These are phyloP conservation scores for Chaetomium tenue DNA, from an alignment of 495 filamentous ascomycete genomes.

Conservation along the genomic window DNA sequence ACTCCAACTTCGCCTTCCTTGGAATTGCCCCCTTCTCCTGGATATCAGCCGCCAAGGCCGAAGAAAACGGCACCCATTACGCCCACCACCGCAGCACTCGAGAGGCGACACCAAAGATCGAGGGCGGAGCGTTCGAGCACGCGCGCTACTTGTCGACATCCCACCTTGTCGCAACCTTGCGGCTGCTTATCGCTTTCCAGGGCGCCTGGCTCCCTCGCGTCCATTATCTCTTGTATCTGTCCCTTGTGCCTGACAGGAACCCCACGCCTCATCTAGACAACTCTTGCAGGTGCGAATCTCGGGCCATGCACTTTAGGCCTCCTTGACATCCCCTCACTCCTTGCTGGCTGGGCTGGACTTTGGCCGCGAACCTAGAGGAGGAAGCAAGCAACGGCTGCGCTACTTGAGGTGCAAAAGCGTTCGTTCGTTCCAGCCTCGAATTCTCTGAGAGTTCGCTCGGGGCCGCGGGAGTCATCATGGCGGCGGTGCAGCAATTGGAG, in stretches of 20 bases:
- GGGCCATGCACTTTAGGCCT: slow-evolving; percentile 29
- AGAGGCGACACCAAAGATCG: neutral
- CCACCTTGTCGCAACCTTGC: neutral
- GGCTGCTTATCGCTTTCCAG: neutral
- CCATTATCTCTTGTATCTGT: neutral
- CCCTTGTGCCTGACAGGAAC: neutral
- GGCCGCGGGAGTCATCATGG: slow-evolving; percentile 22
- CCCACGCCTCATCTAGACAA: slow-evolving; percentile 9
- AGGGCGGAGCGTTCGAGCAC: neutral
- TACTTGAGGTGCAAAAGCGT: neutral
- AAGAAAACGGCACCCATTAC: neutral
- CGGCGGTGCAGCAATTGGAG: slow-evolving; percentile 38
- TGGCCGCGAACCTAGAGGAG: slow-evolving; percentile 1
- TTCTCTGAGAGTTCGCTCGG: neutral
- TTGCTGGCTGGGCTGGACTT: slow-evolving; percentile 22
- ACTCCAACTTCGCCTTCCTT: neutral
- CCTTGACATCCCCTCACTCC: slow-evolving; percentile 12
- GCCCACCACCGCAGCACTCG: neutral
- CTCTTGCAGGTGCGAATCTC: slow-evolving; percentile 6
- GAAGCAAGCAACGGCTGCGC: neutral
- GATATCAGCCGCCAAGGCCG: neutral
- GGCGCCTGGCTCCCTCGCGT: neutral
- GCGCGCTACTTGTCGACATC: neutral
- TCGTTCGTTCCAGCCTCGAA: neutral
- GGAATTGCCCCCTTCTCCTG: neutral